Base-by-base conservation (phyloP, 2,329 filamentous ascomycete genomes). In the Herpotrichia juniperi region DNA sequence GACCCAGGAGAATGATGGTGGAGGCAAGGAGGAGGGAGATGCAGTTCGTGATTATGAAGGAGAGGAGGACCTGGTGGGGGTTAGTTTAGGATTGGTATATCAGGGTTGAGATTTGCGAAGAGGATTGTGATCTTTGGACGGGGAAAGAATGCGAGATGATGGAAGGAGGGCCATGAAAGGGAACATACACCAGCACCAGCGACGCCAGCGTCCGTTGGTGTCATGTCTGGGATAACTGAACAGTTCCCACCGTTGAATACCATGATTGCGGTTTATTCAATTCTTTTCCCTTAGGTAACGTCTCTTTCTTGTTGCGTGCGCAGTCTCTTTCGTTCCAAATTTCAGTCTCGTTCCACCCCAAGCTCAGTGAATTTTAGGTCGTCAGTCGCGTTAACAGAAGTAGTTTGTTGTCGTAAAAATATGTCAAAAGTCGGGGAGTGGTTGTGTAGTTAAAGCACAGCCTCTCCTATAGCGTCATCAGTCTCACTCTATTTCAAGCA, bases 21-120 rank as follows among this genome's bases (percentile, higher is more conserved):
- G 78, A 75, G 54, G 80, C 81, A 51, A 88, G 74, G 48, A 79
- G 51, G 50, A 88, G 75, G 25, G 85, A 80, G 46, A 87, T 66
- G 48, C 73, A 75, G 47, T 86, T 86, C 5, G 85, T 87, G 55
- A 87, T 80, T 66, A 87, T 85, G 73, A 87, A 88, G 42, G 85
- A 87, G 56, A 88, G 78, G 26, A 88, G 76, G 54, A 86, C 80
- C 81, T 85, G 50, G 14, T 34, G 19, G 3, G 24, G 4, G 26
- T 50, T 25, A 42, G 40, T 64, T 39, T 3, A 12, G 4, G 42
- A 7, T 51, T 34, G 40, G 44, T 48, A 42, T 21, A 26, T 49
- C n/a, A 24, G n/a, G n/a, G n/a, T n/a, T n/a, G n/a, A n/a, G n/a
- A n/a, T n/a, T n/a, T n/a, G n/a, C n/a, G n/a, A n/a, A n/a, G n/a